phyloP scores from a whole-genome alignment of 2,329 filamentous ascomycete species.

The Penicillium polonicum region DNA sequence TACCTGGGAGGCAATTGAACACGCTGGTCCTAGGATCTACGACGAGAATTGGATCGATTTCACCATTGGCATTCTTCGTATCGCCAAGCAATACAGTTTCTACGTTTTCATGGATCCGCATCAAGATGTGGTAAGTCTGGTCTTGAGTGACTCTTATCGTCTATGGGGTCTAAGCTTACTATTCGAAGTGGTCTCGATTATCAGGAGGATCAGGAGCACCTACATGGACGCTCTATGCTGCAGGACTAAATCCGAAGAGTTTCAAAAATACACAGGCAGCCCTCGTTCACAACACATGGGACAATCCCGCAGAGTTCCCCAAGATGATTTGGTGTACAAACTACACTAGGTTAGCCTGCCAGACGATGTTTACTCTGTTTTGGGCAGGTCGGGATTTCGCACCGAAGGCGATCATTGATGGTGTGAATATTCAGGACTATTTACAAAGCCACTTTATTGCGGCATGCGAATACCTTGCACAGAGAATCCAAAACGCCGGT shows the following conservation, averaged over 20 bases:
- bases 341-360: slow-evolving; percentile 80
- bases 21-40: slow-evolving; percentile 83
- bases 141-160: too few relatives aligned
- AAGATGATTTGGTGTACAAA: slow-evolving; percentile 99
- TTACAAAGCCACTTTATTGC: slow-evolving; percentile 81
- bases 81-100: slow-evolving; percentile 87
- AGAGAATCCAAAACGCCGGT: slow-evolving; percentile 82
- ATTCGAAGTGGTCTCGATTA: slow-evolving; percentile 78
- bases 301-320: slow-evolving; percentile 78
- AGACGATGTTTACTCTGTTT: slow-evolving; percentile 92
- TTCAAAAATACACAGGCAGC: slow-evolving; percentile 88
- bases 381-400: slow-evolving; percentile 89
- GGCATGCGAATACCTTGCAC: slow-evolving; percentile 77
- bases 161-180: slow-evolving; percentile 24
- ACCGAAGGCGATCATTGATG: slow-evolving; percentile 92
- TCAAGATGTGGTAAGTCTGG: slow-evolving; percentile 78
- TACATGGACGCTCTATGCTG: slow-evolving; percentile 96
- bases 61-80: slow-evolving; percentile 78
- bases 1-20: slow-evolving; percentile 97
- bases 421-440: slow-evolving; percentile 94
- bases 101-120: slow-evolving; percentile 99
- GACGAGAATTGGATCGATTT: slow-evolving; percentile 92
- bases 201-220: slow-evolving; percentile 93
- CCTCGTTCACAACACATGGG: slow-evolving; percentile 91
- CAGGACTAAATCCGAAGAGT: slow-evolving; percentile 79